Conservation (phyloP, 192 early-diverging fungal species). For the Rhizophagus prolifer region DNA sequence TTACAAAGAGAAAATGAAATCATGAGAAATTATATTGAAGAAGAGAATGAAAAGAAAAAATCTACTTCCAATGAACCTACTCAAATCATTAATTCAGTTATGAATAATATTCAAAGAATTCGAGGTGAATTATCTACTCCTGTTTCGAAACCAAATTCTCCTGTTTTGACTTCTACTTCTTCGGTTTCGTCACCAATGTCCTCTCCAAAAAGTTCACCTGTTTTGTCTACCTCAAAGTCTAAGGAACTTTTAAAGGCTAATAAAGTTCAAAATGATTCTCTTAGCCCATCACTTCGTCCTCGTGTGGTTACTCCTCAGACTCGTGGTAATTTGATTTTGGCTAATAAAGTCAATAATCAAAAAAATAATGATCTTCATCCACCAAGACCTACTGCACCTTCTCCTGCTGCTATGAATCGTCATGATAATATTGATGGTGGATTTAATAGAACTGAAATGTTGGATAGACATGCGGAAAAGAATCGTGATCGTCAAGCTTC, state of each 20-base stretch:
- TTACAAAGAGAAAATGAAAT: background rate
- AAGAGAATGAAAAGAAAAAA: background rate
- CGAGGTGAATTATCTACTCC: background rate
- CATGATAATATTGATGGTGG: background rate
- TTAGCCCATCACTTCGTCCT: background rate
- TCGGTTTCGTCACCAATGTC: background rate
- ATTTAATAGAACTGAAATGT: background rate
- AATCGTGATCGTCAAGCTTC: background rate
- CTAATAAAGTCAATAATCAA: background rate
- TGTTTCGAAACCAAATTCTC: background rate
- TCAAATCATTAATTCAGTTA: background rate
- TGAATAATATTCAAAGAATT: constrained; percentile 22
- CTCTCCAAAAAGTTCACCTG: background rate
- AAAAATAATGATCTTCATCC: background rate
- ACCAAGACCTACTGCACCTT: background rate
- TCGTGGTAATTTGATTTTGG: background rate
- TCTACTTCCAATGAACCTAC: background rate
- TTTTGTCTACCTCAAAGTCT: background rate
- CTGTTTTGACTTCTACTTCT: background rate
- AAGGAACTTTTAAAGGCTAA: background rate
- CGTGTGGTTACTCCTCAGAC: background rate
- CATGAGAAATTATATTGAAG: background rate
- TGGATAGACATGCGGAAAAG: background rate
- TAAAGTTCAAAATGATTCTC: background rate
- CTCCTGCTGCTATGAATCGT: background rate